These are phyloP conservation scores for Hebeloma cylindrosporum DNA, from an alignment of 768 basidiomycete genomes.

Conservation along the genomic window DNA sequence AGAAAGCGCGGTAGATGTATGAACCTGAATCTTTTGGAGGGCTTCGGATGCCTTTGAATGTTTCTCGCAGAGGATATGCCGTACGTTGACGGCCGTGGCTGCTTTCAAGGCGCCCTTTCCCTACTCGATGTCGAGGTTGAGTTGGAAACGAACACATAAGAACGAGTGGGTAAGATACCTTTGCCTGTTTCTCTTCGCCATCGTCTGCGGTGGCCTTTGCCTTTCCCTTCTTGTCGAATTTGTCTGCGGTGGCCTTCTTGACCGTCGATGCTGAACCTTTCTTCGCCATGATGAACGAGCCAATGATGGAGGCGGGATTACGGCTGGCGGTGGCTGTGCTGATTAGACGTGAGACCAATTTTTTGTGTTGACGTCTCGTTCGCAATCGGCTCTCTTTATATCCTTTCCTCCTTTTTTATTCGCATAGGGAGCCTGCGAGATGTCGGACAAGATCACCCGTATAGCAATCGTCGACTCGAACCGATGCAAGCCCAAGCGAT, in stretches of 20 bases:
- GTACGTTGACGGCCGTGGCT: constrained; percentile 81
- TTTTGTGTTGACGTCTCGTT: constrained; percentile 13
- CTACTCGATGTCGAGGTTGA: constrained; percentile 26
- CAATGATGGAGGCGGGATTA: constrained; percentile 22
- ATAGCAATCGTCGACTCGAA: constrained; percentile 93
- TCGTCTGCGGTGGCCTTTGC: constrained; percentile 35
- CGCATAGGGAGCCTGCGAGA: constrained; percentile 29
- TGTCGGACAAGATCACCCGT: constrained; percentile 97
- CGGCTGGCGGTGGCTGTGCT: constrained; percentile 26
- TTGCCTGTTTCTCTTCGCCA: constrained; percentile 39
- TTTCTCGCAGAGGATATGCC: constrained; percentile 88
- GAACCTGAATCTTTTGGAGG: constrained; percentile 74
- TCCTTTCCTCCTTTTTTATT: constrained; percentile 9
- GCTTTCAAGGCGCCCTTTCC: constrained; percentile 66
- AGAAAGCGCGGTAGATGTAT: constrained; percentile 5
- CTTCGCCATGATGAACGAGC: constrained; percentile 33
- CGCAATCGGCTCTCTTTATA: background rate
- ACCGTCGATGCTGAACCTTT: constrained; percentile 31
- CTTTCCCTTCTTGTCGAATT: constrained; percentile 47
- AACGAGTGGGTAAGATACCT: constrained; percentile 28
- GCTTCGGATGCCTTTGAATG: constrained; percentile 80
- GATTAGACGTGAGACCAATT: constrained; percentile 18
- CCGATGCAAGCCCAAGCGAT: constrained; percentile 95
- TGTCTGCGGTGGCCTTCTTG: constrained; percentile 33
- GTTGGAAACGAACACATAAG: background rate